Base-by-base conservation (phyloP, 2,329 filamentous ascomycete species). In the Microsporum ferrugineum region DNA sequence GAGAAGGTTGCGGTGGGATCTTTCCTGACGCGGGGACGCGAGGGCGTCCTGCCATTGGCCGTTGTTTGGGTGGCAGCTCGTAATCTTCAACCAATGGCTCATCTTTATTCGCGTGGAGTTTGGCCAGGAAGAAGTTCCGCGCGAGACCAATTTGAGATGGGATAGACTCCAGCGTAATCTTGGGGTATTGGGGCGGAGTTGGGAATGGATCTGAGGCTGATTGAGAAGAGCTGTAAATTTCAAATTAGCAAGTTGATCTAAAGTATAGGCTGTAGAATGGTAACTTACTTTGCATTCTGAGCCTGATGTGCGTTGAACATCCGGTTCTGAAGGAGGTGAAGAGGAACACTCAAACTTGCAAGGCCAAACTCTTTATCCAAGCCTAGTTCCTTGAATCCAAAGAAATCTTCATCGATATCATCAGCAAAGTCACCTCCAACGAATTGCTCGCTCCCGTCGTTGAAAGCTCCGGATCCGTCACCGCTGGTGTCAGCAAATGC, bases 341-440 rank as follows among this genome's bases (percentile, higher is more conserved):
- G 81, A 29, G 95, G 94, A 39, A 99, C 94, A 59, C 89, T 91
- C 63, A 97, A 83, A 66, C 88, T 88, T 36, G 92, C 87, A 64
- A 94, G 81, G 17, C 91, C 91, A 71, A 97, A 88, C 71, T 99
- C 94, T 67, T 86, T 87, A 69, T 96, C 91, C 62, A 99, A 82
- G 49, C 94, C 94, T 53, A 99, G 83, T 63, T 95, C 91, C 71
- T 91, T 91, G 82, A 99, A 97, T 33, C 94, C 94, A 70, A 99
- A 99, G 82, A 96, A 99, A 76, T 99, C 94, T 78, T 99, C 94
- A 63, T 91, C 92, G 10, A 99, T 88, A 68, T 99, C 94, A 72
- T 96, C 94, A 0, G 94, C 94, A 72, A 99, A 99, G 73, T 99
- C 94, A 64, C 94, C 94, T 53, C 89, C 90, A 56, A 96, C 86